Evolutionary conservation across 2,329 filamentous ascomycete species (phyloP), one percentile per base, ranked within the genome.

Genomic region (Phialocephala sp.): DNA sequence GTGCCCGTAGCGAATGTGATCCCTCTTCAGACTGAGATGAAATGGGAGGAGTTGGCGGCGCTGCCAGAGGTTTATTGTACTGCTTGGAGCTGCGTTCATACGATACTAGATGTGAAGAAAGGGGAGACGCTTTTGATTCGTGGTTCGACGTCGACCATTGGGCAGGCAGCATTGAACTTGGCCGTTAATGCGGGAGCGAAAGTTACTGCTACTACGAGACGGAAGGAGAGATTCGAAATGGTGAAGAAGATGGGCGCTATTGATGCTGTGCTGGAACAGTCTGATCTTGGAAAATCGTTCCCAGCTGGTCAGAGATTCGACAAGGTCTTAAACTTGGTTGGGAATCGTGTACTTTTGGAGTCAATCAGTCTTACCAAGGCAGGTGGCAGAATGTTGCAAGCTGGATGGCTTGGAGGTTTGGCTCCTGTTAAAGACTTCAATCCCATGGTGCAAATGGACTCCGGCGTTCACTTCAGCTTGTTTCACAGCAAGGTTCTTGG

Each of bases 381-480:
- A 6, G 78, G 78, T 2, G 79, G 79, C 0, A 66, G 77, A 14
- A 75, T 81, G 59, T 72, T 75, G 41, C 76, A 77, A 61, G 76
- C 78, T 11, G 77, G 81, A 6, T 79, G 77, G 73, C 66, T 81
- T 1, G 80, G 80, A n/a, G 79, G 79, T 0, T 62, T 81, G 24
- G 77, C 69, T 1, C 79, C 79, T 0, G 71, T 81, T 11, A 58
- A 66, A 14, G 59, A 67, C 35, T 67, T 67, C 20, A 67, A 67
- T 47, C 62, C 65, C 5, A 59, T 67, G 24, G 50, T 62, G 1
- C 24, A 67, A 27, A 67, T 67, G 65, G 60, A 62, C n/a, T 57
- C 55, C 15, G 66, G 66, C 4, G 66, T 68, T 11, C 63, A 68
- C 39, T 68, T 68, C n/a, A 68, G 63, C 43, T 61, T 68, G 15